Percentiles rank a stretch among this genome's conserved stretches.
Conservation (phyloP, 2,329 filamentous ascomycete genomes). For the Colletotrichum graminicola region DNA sequence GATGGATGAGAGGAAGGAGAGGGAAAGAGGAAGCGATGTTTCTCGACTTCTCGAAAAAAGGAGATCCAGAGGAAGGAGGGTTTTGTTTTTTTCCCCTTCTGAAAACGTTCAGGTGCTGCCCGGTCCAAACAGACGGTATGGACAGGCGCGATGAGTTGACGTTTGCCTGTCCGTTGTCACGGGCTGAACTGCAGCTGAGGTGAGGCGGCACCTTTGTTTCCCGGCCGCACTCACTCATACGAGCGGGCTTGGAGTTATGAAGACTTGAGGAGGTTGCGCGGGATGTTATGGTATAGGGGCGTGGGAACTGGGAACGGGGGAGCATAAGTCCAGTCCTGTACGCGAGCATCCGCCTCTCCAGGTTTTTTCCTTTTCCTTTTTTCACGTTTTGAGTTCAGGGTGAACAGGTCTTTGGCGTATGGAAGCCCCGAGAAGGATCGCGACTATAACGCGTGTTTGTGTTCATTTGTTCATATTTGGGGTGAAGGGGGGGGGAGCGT, state of each 20-base stretch:
- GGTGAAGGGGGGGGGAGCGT: too few relatives aligned
- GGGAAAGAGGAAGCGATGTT: background rate
- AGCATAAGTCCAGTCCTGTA: fast-evolving
- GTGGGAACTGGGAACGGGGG: background rate
- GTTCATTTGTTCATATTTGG: background rate
- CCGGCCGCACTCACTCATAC: background rate
- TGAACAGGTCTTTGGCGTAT: too few relatives aligned
- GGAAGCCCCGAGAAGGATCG: background rate
- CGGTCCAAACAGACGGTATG: background rate
- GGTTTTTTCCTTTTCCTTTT: background rate
- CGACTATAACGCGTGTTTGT: background rate
- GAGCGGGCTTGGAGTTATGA: background rate
- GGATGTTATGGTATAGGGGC: background rate
- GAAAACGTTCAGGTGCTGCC: background rate
- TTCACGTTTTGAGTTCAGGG: background rate
- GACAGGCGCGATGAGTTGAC: background rate
- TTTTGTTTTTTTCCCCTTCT: too few relatives aligned
- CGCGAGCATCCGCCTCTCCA: background rate
- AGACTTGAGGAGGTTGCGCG: background rate
- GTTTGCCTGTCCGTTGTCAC: too few relatives aligned
- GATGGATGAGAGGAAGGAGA: background rate
- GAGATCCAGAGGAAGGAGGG: background rate
- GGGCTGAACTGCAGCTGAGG: background rate
- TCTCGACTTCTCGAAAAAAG: background rate
- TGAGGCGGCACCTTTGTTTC: too few relatives aligned